Percentiles rank a stretch among this genome's conserved stretches.
Evolutionary conservation across 139 green algal genomes (phyloP).

Genomic region (Penium margaritaceum): DNA sequence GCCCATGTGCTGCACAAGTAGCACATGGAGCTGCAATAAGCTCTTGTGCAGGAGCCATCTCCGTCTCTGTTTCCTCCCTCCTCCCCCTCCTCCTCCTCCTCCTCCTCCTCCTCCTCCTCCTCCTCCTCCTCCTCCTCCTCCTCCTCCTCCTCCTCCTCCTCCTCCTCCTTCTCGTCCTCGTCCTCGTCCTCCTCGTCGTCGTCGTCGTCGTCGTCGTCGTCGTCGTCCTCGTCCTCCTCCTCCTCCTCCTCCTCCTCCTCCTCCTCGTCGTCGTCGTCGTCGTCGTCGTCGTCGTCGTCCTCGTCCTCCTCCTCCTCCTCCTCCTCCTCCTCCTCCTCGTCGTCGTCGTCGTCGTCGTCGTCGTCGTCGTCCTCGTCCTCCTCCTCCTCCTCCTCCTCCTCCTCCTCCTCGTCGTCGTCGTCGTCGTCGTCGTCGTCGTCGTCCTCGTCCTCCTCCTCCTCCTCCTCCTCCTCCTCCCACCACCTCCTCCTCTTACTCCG

Average conservation of each 20-base stretch:
- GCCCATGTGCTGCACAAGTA: no score
- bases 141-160: no score
- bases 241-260: background rate
- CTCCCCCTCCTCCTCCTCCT: background rate
- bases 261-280: background rate
- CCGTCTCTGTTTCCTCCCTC: background rate
- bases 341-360: slow-evolving; percentile 1
- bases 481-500: background rate
- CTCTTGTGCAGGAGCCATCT: background rate
- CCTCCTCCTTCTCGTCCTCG: no score
- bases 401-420: background rate
- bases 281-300: background rate
- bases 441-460: background rate
- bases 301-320: background rate
- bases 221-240: background rate
- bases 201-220: background rate
- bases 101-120: background rate
- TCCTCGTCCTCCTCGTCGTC: background rate
- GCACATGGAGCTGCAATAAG: background rate
- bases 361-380: background rate
- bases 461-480: background rate
- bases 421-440: slow-evolving; percentile 2
- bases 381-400: background rate
- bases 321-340: background rate
- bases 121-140: background rate